Base-by-base conservation (phyloP, 2,329 filamentous ascomycete species). In the Claviceps paspali region DNA sequence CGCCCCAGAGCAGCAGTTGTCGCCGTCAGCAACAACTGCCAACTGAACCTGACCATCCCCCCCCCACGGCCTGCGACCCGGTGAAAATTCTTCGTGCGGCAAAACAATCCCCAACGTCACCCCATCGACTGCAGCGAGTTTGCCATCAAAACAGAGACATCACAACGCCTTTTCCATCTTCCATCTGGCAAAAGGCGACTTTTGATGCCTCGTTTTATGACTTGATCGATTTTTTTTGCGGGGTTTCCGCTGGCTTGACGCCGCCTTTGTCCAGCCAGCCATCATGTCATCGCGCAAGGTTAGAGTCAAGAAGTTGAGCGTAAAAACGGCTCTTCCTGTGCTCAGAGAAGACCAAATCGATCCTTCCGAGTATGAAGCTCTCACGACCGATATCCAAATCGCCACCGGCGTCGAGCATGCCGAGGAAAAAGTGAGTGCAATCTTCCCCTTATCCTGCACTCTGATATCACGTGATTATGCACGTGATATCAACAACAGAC, bases 331-430 rank as follows among this genome's bases (percentile, higher is more conserved):
- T 51, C 78, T 95, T 55, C 79, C 79, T 42, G 79, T 98, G 51
- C 73, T 95, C 54, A 76, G 82, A 59, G 88, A 96, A 64, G 73
- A 85, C 60, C 83, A 96, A 56, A 81, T 96, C 62, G 86, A 95
- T 56, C 70, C 80, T 54, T 73, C 70, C 53, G 76, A 86, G 61
- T 93, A 95, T 60, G 84, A 93, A 63, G 75, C 82, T 52, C 78
- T 88, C 56, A 82, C 81, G 49, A 80, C 81, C 57, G 72, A 83
- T 74, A 67, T 76, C 70, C 64, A 84, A 79, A 85, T 95, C 56
- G 86, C 91, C 56, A 95, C 87, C 48, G 91, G 91, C 62, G 91
- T 98, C 51, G 91, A 98, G 63, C 87, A 93, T 58, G 83, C 79
- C 47, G 91, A 98, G 64, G 87, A 96, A 75, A 88, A 88, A 66